Evolutionary conservation across 2,329 filamentous ascomycete species (phyloP).

Genomic region (Cladosporium sp.): DNA sequence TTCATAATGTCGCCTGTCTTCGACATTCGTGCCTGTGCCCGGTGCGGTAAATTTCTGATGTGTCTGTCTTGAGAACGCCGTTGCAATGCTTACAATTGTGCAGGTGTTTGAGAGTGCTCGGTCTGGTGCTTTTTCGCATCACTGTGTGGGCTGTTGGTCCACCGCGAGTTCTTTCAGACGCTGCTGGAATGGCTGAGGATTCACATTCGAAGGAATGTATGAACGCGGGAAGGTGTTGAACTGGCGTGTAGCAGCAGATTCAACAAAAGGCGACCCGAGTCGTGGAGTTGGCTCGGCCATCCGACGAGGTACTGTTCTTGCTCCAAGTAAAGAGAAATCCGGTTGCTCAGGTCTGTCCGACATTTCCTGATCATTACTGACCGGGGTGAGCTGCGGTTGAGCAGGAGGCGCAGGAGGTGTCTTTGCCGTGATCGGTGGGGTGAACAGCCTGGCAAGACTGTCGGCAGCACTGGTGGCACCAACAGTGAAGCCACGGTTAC

Average conservation of each 20-base stretch:
- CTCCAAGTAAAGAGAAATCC: conserved; percentile 26
- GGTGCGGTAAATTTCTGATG: not conserved
- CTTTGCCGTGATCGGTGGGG: conserved; percentile 43
- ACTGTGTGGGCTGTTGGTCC: not conserved
- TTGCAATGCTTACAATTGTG: conserved; percentile 7
- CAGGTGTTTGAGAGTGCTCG: not conserved
- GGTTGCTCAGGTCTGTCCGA: conserved; percentile 25
- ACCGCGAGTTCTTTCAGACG: conserved; percentile 33
- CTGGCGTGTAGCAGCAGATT: conserved; percentile 38
- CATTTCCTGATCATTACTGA: conserved; percentile 32
- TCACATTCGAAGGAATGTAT: conserved; percentile 29
- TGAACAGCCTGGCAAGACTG: conserved; percentile 56
- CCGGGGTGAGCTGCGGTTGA: conserved; percentile 17
- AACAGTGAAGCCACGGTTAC: conserved; percentile 62
- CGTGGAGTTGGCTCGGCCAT: conserved; percentile 44
- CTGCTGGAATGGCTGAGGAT: conserved; percentile 35
- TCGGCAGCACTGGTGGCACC: conserved; percentile 55
- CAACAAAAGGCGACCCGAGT: conserved; percentile 50
- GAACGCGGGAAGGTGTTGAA: conserved; percentile 51
- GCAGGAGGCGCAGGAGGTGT: conserved; percentile 5
- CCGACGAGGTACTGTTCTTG: conserved; percentile 36
- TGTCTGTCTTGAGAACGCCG: conserved; percentile 6
- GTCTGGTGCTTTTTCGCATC: not conserved
- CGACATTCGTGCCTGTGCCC: conserved; percentile 1
- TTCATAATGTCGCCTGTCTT: conserved; percentile 15